Base-by-base conservation (phyloP, 2,329 filamentous ascomycete species). In the Cucurbitaria berberidis region DNA sequence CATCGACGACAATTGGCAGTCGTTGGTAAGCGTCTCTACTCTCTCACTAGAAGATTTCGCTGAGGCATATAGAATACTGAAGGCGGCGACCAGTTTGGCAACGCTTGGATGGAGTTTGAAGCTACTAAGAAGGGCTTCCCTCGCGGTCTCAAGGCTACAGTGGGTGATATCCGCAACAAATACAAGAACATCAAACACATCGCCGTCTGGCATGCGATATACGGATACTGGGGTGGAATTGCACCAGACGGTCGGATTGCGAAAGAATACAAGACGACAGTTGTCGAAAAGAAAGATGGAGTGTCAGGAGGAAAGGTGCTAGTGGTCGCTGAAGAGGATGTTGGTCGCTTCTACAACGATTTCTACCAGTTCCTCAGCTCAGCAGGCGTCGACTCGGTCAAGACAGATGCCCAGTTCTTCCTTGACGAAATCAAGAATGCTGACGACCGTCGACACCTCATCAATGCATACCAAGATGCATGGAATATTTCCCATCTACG, bases 341-440 rank as follows among this genome's bases (percentile, higher is more conserved):
- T 93, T 0, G 76, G 79, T 10, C 82, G 82, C 26, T 90, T 97
- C 70, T 99, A 96, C 73, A 82, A 91, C 51, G 93, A 98, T 72
- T 98, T 98, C 72, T 99, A 98, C 72, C 75, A 78, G 1, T 98
- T 96, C 67, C 83, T 99, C 1, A 81, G 82, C 0, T 82, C 82
- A 3, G 83, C 84, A 30, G 93, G 92, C 0, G 80, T 99, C 27
- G 90, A 96, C 70, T 88, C 87, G 0, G 93, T 96, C 62, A 99
- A 99, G 74, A 93, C 93, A 0, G 95, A 99, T 71, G 91, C 86
- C 0, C 93, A 99, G 68, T 96, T 93, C 76, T 90, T 92, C 78
- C 78, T 96, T 16, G 93, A 98, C 70, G 84, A 88, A 3, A 84
- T 93, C 64, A 77, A 82, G 21, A 83, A 86, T 40, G 86, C 93